Conservation (phyloP, 2,329 filamentous ascomycete genomes). For the Thielaviopsis euricoi region DNA sequence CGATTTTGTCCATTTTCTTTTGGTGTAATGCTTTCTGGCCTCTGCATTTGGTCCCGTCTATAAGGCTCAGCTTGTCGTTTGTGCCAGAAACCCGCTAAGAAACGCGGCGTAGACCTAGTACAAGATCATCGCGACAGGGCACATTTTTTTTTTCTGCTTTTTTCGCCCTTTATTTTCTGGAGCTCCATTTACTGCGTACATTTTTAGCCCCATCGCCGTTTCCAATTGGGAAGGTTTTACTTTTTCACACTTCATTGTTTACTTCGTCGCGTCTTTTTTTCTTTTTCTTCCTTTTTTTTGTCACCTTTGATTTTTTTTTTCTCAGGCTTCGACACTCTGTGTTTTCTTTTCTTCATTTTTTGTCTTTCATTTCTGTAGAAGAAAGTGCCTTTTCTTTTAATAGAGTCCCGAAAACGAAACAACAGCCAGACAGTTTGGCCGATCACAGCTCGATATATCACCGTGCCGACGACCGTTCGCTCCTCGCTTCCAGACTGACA, state of each 20-base stretch:
- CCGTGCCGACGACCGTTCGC: not conserved
- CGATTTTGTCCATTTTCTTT: no score
- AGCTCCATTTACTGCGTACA: not conserved
- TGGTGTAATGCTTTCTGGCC: no score
- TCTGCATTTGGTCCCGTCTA: no score
- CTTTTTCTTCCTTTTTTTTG: not conserved
- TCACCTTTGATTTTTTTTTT: not conserved
- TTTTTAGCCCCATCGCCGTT: not conserved
- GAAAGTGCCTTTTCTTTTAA: not conserved
- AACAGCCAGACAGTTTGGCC: not conserved
- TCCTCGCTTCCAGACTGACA: not conserved
- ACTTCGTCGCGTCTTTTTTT: not conserved
- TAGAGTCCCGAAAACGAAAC: not conserved
- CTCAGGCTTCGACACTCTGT: not conserved
- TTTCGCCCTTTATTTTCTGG: conserved; percentile 1
- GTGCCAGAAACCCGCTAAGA: not conserved
- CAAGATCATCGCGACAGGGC: not conserved
- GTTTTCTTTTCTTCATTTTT: no score
- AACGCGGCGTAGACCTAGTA: not conserved
- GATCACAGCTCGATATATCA: not conserved
- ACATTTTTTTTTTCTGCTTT: not conserved
- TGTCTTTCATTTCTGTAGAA: no score
- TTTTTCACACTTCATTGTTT: not conserved
- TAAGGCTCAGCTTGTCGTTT: no score
- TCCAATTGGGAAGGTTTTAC: not conserved